Evolutionary conservation across 2,329 filamentous ascomycete species (phyloP), one percentile per base, ranked within the genome.

Genomic region (Cryphonectria japonica): DNA sequence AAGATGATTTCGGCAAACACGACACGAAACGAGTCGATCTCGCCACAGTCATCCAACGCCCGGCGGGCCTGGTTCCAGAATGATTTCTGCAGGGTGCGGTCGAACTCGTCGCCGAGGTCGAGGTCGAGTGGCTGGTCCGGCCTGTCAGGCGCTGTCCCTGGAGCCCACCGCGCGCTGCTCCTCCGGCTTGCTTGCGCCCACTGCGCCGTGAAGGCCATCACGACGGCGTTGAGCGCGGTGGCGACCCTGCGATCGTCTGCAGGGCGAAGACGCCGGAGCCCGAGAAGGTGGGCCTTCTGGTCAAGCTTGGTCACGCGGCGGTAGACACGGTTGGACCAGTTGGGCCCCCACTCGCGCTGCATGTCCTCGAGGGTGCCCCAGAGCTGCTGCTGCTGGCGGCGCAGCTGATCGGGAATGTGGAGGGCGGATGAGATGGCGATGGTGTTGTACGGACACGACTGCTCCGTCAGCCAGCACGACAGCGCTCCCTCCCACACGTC

Each of bases 171-270:
- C 1, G 74, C 76, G 41, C 71, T 73, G 66, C 71, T 71, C 43
- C 79, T 75, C 16, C 71, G 74, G 34, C 81, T 81, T 5, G 77
- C 77, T 63, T 84, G 82, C 0, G 82, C 78, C 83, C 86, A 87
- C 73, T 87, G 85, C 0, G 85, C 83, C 4, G 85, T 84, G 75
- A 87, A 87, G 0, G 86, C 83, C 79, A 86, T 84, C 64, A 87
- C 85, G 2, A 82, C 81, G 3, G 84, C 76, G 66, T 87, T 82
- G 13, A 88, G 75, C 1, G 85, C 85, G 67, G 79, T 82, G 0
- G 81, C 80, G 39, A 82, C 83, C 6, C 80, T 80, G n/a, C 78
- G 79, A 59, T 85, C 82, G 70, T 87, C 82, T 0, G 75, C 72
- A 22, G 75, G 78, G 3, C 79, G 83, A 1, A 87, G 76, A 1